Base-by-base conservation (phyloP, 768 basidiomycete genomes). In the Gautieria morchelliformis region DNA sequence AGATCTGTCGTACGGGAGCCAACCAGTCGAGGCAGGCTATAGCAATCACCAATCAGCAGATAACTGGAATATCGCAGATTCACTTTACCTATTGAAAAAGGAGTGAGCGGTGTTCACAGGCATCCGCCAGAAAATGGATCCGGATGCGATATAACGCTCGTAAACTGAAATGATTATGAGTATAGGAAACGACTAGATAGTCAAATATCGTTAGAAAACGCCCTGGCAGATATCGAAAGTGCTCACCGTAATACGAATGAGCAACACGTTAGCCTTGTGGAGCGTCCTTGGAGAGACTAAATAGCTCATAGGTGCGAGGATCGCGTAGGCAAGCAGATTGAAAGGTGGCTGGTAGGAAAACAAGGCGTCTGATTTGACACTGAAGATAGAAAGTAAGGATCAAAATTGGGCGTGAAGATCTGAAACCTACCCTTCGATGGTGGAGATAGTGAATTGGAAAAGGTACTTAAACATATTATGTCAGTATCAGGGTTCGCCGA, bases 321-420 rank as follows among this genome's bases (percentile, higher is more conserved):
- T 74, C 30, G 82, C 57, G 67, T 93, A 84, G 1, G 93, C 93
- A 19, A 89, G 71, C 19, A 91, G 72, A 64, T 90, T 92, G 78
- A 92, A 91, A 1, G 93, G 93, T 1, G 89, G 90, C 62, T 93
- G 89, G 64, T 96, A 95, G 48, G 87, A 91, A 72, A 94, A 91
- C 17, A 96, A 74, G 1, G 89, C 89, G 66, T 94, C 91, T 2
- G 86, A 84, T 66, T 93, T 93, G 65, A 93, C 87, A 22, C 91
- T 89, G 60, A 11, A 41, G 52, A 58, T 41, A 53, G 20, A 54
- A n/a, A 61, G 4, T 22, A 5, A 42, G 12, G 14, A 39, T 40
- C 52, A 27, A 53, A 15, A n/a, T 9, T 8, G 19, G 47, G 33
- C 15, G 37, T 17, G 19, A 24, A 6, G 22, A 22, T 44, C 41